phyloP scores from a whole-genome alignment of 768 basidiomycete species.

The Gymnopilus dilepis region DNA sequence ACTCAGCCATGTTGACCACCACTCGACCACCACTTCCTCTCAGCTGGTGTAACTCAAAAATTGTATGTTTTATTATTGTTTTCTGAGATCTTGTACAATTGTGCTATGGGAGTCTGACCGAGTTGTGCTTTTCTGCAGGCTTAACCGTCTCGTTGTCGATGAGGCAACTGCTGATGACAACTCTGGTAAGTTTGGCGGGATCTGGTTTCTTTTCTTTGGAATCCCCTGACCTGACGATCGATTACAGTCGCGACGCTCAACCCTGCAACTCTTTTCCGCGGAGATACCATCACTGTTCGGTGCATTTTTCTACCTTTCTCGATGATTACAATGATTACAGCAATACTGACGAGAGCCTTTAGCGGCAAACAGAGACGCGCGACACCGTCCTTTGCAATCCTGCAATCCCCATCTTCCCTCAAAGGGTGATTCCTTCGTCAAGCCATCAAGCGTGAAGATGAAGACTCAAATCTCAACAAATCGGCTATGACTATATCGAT shows the following conservation, averaged over 20 bases:
- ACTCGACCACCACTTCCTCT: no score
- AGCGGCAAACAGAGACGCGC: constrained; percentile 97
- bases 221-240: constrained; percentile 21
- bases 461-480: constrained; percentile 96
- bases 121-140: constrained; percentile 53
- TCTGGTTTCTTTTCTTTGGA: background rate
- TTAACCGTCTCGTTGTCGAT: constrained; percentile 97
- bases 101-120: constrained; percentile 20
- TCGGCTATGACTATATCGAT: constrained; percentile 99
- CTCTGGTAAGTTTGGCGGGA: constrained; percentile 64
- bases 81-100: constrained; percentile 9
- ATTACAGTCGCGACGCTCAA: constrained; percentile 88
- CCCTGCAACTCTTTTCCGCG: constrained; percentile 95
- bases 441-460: constrained; percentile 98
- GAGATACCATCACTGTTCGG: constrained; percentile 95
- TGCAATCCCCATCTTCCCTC: constrained; percentile 23
- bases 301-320: constrained; percentile 36
- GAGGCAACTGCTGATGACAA: constrained; percentile 95
- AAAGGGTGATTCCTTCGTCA: constrained; percentile 99
- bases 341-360: background rate
- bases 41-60: no score
- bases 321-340: background rate
- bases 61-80: constrained; percentile 64
- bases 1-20: no score
- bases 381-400: constrained; percentile 81